These are phyloP conservation scores for Hypoxylon perforatum DNA, from an alignment of 495 filamentous ascomycete genomes.

Conservation along the genomic window DNA sequence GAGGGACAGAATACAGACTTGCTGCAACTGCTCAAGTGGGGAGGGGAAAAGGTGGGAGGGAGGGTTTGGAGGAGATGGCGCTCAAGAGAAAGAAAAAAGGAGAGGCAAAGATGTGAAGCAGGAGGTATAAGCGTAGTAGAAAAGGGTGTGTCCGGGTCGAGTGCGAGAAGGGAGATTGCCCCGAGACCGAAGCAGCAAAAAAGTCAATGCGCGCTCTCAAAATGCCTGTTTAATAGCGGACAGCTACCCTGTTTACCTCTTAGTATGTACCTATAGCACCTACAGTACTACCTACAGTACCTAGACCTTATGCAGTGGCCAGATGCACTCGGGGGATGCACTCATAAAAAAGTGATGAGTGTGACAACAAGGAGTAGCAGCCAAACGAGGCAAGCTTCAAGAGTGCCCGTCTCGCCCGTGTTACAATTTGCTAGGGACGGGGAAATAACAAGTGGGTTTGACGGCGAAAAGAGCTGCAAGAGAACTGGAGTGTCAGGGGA, in stretches of 20 bases:
- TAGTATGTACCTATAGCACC: conserved; percentile 5
- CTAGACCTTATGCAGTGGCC: not conserved
- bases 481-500: conserved; percentile 33
- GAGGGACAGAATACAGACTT: conserved; percentile 45
- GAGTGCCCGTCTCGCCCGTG: conserved; percentile 12
- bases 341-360: conserved; percentile 23
- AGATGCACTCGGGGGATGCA: conserved; percentile 12
- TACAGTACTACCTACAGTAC: not conserved
- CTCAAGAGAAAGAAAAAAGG: conserved; percentile 38
- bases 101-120: conserved; percentile 37
- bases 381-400: conserved; percentile 40
- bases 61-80: conserved; percentile 27
- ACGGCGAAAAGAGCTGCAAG: conserved; percentile 19
- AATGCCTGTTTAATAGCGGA: not conserved
- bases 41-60: conserved; percentile 30
- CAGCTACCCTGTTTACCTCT: no score
- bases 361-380: conserved; percentile 36
- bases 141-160: conserved; percentile 33
- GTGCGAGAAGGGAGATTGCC: conserved; percentile 47
- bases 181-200: conserved; percentile 39
- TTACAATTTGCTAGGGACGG: conserved; percentile 38
- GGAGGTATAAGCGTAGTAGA: conserved; percentile 29
- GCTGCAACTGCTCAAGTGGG: conserved; percentile 43
- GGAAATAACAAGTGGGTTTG: conserved; percentile 43
- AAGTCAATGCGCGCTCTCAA: conserved; percentile 35